Percentiles rank a stretch among this genome's conserved stretches.
These are phyloP conservation scores for Phellopilus nigrolimitatus DNA, from an alignment of 1,284 basidiomycete species.

Conservation along the genomic window DNA sequence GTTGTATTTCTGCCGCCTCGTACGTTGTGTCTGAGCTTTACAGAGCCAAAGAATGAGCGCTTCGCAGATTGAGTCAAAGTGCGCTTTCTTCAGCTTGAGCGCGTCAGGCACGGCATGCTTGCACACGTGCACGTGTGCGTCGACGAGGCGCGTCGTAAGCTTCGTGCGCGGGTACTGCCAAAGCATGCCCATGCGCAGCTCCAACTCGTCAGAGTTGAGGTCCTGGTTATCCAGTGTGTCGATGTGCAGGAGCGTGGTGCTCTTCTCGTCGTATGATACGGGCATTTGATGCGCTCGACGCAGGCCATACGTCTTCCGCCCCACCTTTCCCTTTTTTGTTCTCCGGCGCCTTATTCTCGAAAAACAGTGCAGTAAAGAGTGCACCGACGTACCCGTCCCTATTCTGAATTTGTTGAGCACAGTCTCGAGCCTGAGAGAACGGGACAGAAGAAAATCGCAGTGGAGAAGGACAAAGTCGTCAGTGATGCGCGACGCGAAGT, in stretches of 20 bases:
- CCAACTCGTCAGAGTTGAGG: no score
- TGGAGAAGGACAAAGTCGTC: conserved; percentile 89
- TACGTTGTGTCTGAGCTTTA: no score
- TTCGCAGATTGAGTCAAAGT: no score
- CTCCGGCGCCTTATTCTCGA: conserved; percentile 49
- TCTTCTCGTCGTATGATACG: conserved; percentile 61
- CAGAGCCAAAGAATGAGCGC: no score
- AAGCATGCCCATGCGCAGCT: no score
- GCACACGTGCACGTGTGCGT: no score
- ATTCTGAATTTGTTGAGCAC: no score
- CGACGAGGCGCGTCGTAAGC: no score
- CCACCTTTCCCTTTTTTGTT: conserved; percentile 42
- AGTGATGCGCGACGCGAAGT: conserved; percentile 63
- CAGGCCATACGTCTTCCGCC: conserved; percentile 57
- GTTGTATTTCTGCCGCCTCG: no score
- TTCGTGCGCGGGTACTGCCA: no score
- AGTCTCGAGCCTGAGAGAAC: conserved; percentile 60
- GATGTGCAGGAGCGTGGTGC: conserved; percentile 66
- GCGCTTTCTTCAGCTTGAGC: no score
- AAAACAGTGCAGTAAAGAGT: conserved; percentile 78
- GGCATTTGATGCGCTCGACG: conserved; percentile 38
- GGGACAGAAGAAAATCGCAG: conserved; percentile 84
- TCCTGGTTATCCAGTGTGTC: conserved; percentile 61
- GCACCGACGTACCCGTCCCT: conserved; percentile 55
- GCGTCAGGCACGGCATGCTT: no score